Percentiles rank a stretch among this genome's conserved stretches.
These are phyloP conservation scores for Tolypocladium sp. DNA, from an alignment of 2,329 filamentous ascomycete genomes.

Conservation along the genomic window DNA sequence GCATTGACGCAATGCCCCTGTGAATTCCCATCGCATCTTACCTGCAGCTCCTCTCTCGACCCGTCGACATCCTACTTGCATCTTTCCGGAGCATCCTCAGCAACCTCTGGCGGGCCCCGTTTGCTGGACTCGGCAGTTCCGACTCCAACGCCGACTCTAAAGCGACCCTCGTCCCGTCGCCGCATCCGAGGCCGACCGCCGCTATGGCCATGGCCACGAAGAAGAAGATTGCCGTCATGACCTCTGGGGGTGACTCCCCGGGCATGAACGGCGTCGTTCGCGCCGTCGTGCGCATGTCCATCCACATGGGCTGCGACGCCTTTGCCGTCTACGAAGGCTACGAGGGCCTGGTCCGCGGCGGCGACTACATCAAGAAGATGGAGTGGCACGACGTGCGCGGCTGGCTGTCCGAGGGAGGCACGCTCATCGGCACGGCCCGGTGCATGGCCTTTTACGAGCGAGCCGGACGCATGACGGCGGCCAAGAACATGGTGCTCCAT, in stretches of 20 bases:
- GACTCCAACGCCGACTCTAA: not conserved
- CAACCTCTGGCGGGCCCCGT: slow-evolving; percentile 13
- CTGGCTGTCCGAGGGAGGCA: slow-evolving; percentile 89
- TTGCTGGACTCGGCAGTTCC: not conserved
- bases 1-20: not conserved
- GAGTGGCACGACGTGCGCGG: slow-evolving; percentile 90
- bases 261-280: slow-evolving; percentile 92
- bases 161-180: not conserved
- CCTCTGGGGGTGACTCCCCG: slow-evolving; percentile 85
- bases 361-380: slow-evolving; percentile 79
- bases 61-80: slow-evolving; percentile 11
- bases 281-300: slow-evolving; percentile 83
- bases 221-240: slow-evolving; percentile 82
- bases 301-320: slow-evolving; percentile 72
- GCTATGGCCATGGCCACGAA: slow-evolving; percentile 33
- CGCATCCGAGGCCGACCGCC: slow-evolving; percentile 2
- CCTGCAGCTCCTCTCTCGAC: not conserved
- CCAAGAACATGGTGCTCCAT: slow-evolving; percentile 87
- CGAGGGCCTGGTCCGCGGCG: slow-evolving; percentile 85
- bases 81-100: slow-evolving; percentile 17
- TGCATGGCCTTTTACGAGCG: slow-evolving; percentile 91
- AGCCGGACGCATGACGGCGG: slow-evolving; percentile 70
- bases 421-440: slow-evolving; percentile 88
- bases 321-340: slow-evolving; percentile 90
- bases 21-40: slow-evolving; percentile 7